Conservation (phyloP, 2,329 filamentous ascomycete genomes). For the Clonostachys byssicola region DNA sequence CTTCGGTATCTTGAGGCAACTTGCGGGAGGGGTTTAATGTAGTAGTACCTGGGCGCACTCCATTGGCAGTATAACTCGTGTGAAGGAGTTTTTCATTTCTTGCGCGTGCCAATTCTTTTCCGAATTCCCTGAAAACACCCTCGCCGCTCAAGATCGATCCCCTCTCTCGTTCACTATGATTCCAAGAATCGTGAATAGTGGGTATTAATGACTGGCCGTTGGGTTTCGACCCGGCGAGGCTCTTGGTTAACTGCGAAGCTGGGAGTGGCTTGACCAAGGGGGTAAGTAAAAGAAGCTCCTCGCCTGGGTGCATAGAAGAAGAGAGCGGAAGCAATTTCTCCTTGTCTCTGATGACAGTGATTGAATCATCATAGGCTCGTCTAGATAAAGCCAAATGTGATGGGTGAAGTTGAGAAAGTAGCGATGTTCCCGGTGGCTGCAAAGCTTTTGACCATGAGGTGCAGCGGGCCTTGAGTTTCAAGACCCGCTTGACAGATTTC, state of each 20-base stretch:
- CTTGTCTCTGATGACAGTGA: conserved; percentile 88
- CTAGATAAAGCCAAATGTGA: conserved; percentile 78
- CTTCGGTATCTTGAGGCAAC: neutral
- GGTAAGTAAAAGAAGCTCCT: conserved; percentile 85
- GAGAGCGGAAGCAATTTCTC: conserved; percentile 80
- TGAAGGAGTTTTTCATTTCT: conserved; percentile 84
- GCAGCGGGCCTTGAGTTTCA: conserved; percentile 77
- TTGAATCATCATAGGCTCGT: conserved; percentile 85
- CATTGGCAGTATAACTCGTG: conserved; percentile 93
- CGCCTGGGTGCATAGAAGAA: conserved; percentile 74
- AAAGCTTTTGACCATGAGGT: conserved; percentile 89
- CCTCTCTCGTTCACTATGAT: conserved; percentile 51
- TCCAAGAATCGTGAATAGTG: conserved; percentile 49
- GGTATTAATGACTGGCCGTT: conserved; percentile 24
- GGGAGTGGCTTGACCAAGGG: conserved; percentile 90
- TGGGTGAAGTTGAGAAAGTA: conserved; percentile 77
- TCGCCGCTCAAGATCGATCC: conserved; percentile 82
- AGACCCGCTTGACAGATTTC: conserved; percentile 73
- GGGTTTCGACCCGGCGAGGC: conserved; percentile 50
- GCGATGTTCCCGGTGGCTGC: conserved; percentile 75
- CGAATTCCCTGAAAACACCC: conserved; percentile 85
- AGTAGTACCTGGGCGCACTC: conserved; percentile 65
- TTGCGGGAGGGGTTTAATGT: neutral
- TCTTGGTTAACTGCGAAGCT: conserved; percentile 78
- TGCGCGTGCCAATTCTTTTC: conserved; percentile 80